These are phyloP conservation scores for Monilinia fructigena DNA, from an alignment of 2,329 filamentous ascomycete genomes.

Conservation along the genomic window DNA sequence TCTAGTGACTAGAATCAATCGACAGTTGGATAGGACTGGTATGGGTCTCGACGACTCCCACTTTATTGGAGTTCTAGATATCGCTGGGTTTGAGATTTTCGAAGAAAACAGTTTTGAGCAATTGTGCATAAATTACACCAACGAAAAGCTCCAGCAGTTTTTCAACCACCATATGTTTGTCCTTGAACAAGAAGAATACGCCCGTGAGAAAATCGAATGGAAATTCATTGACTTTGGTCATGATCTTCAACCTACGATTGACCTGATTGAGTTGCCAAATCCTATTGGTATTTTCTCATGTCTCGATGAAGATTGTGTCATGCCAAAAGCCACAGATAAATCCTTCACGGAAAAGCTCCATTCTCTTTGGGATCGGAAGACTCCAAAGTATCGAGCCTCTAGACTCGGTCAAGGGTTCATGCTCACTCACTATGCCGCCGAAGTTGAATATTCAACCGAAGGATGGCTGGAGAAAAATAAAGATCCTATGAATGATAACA, in stretches of 20 bases:
- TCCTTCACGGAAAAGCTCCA: constrained; percentile 98
- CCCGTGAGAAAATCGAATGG: constrained; percentile 97
- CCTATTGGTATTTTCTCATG: constrained; percentile 99
- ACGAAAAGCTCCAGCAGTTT: constrained; percentile 98
- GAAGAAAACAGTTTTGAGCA: constrained; percentile 98
- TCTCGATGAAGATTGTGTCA: constrained; percentile 94
- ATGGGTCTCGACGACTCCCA: constrained; percentile 82
- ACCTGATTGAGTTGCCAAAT: constrained; percentile 92
- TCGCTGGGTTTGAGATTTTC: constrained; percentile 98
- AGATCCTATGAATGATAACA: constrained; percentile 94
- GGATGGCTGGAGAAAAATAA: constrained; percentile 99
- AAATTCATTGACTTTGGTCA: constrained; percentile 99
- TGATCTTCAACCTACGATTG: constrained; percentile 95
- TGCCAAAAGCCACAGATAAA: constrained; percentile 97
- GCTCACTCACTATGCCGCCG: constrained; percentile 94
- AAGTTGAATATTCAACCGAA: constrained; percentile 94
- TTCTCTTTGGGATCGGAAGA: constrained; percentile 93
- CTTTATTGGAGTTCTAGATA: constrained; percentile 98
- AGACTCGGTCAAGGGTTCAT: constrained; percentile 89
- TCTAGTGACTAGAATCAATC: constrained; percentile 87
- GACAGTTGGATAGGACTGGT: constrained; percentile 82
- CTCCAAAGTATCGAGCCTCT: constrained; percentile 85
- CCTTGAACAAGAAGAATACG: constrained; percentile 96
- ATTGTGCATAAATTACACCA: constrained; percentile 99
- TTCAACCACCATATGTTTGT: constrained; percentile 99